Evolutionary conservation across 2,329 filamentous ascomycete genomes (phyloP).

Genomic region (Cladophialophora yegresii): DNA sequence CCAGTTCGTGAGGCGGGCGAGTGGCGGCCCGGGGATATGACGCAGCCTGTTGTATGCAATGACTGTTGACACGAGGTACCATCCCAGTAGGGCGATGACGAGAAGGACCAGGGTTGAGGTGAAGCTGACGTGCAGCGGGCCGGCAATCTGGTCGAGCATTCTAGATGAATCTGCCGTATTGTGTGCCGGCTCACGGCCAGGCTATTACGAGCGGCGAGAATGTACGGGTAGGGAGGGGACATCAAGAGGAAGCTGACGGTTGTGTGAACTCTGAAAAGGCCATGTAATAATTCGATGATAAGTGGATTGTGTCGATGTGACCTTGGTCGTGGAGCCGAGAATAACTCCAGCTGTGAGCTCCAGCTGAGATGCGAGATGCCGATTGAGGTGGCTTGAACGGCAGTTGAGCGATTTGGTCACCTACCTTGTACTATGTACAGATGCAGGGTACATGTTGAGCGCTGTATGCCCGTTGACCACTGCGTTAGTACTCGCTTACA

Average conservation of each 20-base stretch:
- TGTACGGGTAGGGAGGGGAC: neutral
- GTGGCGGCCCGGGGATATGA: slow-evolving; percentile 22
- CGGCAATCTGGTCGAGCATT: slow-evolving; percentile 18
- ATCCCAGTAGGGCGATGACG: slow-evolving; percentile 4
- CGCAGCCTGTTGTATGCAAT: slow-evolving; percentile 19
- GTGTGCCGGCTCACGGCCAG: no score
- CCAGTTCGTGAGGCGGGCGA: slow-evolving; percentile 23
- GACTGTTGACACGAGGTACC: slow-evolving; percentile 8
- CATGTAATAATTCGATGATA: neutral
- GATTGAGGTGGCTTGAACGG: neutral
- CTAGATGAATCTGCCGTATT: neutral
- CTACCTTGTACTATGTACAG: no score
- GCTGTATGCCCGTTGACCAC: no score
- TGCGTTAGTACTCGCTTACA: neutral
- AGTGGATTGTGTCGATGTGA: neutral
- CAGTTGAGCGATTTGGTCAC: neutral
- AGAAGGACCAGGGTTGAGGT: slow-evolving; percentile 10
- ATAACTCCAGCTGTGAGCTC: neutral
- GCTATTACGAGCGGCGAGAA: neutral
- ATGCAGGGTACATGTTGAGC: neutral
- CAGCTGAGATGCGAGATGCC: neutral
- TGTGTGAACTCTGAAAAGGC: neutral
- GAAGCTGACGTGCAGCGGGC: slow-evolving; percentile 9
- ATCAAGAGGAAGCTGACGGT: neutral
- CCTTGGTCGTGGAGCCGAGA: neutral